A percentile compares a stretch with the other conserved stretches of the same genome.
phyloP scores from a whole-genome alignment of 306 rosid species.

The Morella rubra region DNA sequence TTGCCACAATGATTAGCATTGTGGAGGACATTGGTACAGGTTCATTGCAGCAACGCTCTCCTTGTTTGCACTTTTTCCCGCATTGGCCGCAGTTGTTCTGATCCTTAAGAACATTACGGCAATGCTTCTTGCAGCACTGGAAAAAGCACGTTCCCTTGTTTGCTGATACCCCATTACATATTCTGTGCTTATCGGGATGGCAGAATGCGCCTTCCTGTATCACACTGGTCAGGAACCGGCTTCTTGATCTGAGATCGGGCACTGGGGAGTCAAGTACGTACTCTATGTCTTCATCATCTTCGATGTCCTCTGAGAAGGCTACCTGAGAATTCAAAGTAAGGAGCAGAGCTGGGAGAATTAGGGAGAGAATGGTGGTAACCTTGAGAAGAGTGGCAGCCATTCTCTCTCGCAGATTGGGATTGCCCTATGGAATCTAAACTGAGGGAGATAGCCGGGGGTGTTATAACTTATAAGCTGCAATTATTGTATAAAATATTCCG shows the following conservation, averaged over 20 bases:
- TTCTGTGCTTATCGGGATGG: conserved; percentile 25
- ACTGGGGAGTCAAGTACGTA: conserved; percentile 38
- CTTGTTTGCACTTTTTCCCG: conserved; percentile 52
- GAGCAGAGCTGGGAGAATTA: conserved; percentile 17
- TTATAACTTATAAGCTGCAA: conserved; percentile 31
- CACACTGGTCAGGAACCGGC: conserved; percentile 46
- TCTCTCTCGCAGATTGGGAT: neutral
- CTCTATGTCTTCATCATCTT: conserved; percentile 23
- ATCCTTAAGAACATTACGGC: conserved; percentile 58
- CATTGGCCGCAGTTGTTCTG: conserved; percentile 55
- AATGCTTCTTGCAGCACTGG: conserved; percentile 68
- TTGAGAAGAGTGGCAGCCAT: conserved; percentile 48
- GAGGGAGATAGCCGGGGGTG: neutral
- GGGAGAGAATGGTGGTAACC: conserved; percentile 47
- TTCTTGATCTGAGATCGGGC: conserved; percentile 36
- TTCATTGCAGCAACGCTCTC: conserved; percentile 46
- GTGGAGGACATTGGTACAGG: conserved; percentile 36
- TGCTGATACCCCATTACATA: conserved; percentile 55
- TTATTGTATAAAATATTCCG: neutral
- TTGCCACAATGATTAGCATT: conserved; percentile 51
- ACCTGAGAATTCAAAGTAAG: conserved; percentile 13
- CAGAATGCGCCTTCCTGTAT: conserved; percentile 51
- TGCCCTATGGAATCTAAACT: conserved; percentile 8
- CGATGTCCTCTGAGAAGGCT: conserved; percentile 32
- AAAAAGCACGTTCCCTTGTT: conserved; percentile 55